Base-by-base conservation (phyloP, 1,284 basidiomycete species). In the Fomitopsis schrenkii region DNA sequence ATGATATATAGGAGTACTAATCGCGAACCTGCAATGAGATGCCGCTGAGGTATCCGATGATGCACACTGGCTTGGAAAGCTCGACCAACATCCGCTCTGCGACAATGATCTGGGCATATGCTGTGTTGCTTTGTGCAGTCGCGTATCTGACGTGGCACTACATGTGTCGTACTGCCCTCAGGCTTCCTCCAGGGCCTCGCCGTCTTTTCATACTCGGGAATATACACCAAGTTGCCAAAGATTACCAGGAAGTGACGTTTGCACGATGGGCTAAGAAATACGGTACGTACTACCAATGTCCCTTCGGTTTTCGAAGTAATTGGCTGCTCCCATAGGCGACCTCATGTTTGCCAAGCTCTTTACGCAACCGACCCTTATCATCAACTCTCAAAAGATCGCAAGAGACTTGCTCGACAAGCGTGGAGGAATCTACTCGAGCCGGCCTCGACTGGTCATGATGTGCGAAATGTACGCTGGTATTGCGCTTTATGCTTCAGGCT, bases 341-440 rank as follows among this genome's bases (percentile, higher is more conserved):
- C 52, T 64, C 19, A 54, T 68, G 19, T 45, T 19, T 45, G n/a
- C 44, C n/a, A 22, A 19, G 44, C 9, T 45, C n/a, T 45, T 45
- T n/a, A 45, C n/a, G n/a, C n/a, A 22, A 10, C 44, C n/a, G 19
- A 1, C 22, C 12, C 22, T 45, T 22, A 22, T 22, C 22, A 45
- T 45, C 44, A 45, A 45, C 22, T 45, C 44, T n/a, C 44, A 19
- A n/a, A 45, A 45, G 12, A 22, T 45, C 3, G 44, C 44, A 22
- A 52, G 12, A 35, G 48, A 52, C 8, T 26, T 52, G 26, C 48
- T 52, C 10, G 48, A 52, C 48, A 52, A 52, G 28, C 14, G 48
- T 8, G 19, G 44, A 3, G 19, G 22, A 2, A 45, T 19, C 58
- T 66, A 66, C 30, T 61, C 63, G 12, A 64, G 64, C 4, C 64